Base-by-base conservation (phyloP, 441 rosid genomes). In the Francoa sonchifolia region DNA sequence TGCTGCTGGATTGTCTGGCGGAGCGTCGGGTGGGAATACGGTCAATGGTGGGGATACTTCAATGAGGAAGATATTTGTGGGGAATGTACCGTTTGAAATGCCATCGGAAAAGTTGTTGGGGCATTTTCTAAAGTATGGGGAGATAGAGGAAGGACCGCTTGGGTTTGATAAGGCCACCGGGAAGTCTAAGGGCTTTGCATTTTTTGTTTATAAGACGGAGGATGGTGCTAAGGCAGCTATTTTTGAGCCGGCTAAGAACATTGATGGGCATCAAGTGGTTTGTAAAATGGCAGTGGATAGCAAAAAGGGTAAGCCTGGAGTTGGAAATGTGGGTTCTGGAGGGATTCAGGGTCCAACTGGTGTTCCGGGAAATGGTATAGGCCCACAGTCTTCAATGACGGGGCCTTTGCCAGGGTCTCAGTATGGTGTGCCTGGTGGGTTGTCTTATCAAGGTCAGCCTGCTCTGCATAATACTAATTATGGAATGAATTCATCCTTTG, bases 71-170 rank as follows among this genome's bases (percentile, higher is more conserved):
- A 77, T 88, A 10, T 88, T 77, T 44, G 95, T 84, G 15, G 90
- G 76, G 16, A 84, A 81, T 33, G 97, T 88, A 11, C 94, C 95
- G 2, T 63, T 60, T 22, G 94, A 88, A 41, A 73, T 82, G 58
- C 71, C 83, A 0, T 74, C 94, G 3, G 95, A 84, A 39, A 79
- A 81, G 63, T 48, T 88, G 20, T 45, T 82, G 47, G 63, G 67
- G 13, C 82, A 63, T 46, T 88, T 88, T 33, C 37, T 71, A 10
- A 53, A 48, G 48, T 88, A 68, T 36, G 97, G 97, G 0, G 94
- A 84, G 57, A 82, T 88, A 26, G 95, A 88, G 42, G 97, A 88
- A 54, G 97, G 97, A 2, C 97, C 97, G 1, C 55, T 88, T 18
- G 97, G 97, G 21, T 84, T 79, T 46, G 95, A 88, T 65, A 88